These are phyloP conservation scores for Allomyces arbusculus DNA, from an alignment of 192 early-diverging fungal genomes.

Conservation along the genomic window DNA sequence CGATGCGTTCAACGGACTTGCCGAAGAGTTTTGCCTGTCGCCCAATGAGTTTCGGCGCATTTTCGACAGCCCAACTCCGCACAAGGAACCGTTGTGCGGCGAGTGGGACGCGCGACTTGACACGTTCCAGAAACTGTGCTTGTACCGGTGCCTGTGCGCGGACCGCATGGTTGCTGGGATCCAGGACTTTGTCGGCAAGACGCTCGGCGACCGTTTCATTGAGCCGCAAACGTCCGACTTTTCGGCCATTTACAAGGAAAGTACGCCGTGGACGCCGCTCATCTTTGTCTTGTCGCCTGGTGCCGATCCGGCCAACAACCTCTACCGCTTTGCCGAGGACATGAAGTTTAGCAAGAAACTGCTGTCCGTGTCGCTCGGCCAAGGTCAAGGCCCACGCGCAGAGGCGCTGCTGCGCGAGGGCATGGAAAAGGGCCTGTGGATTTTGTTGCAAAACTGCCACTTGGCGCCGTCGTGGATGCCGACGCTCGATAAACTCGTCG, in stretches of 20 bases:
- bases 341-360: constrained; percentile 35
- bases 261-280: constrained; percentile 49
- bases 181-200: constrained; percentile 42
- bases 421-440: constrained; percentile 72
- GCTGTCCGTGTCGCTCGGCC: constrained; percentile 92
- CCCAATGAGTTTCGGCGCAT: constrained; percentile 9
- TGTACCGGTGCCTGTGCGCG: constrained; percentile 40
- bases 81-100: constrained; percentile 6
- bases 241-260: constrained; percentile 52
- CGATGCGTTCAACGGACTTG: constrained; percentile 3
- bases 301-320: constrained; percentile 83
- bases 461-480: constrained; percentile 80
- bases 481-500: constrained; percentile 85
- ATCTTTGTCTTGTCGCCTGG: constrained; percentile 82
- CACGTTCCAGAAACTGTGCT: constrained; percentile 4
- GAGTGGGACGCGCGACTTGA: constrained; percentile 5
- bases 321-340: constrained; percentile 70
- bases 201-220: constrained; percentile 47
- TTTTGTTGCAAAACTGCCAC: constrained; percentile 95
- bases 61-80: constrained; percentile 9
- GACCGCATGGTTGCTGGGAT: constrained; percentile 74
- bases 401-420: constrained; percentile 72
- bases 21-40: constrained; percentile 8
- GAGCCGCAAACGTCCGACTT: constrained; percentile 3
- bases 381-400: constrained; percentile 64